phyloP scores from a whole-genome alignment of 2,329 filamentous ascomycete genomes.

The Penicillium sp. region DNA sequence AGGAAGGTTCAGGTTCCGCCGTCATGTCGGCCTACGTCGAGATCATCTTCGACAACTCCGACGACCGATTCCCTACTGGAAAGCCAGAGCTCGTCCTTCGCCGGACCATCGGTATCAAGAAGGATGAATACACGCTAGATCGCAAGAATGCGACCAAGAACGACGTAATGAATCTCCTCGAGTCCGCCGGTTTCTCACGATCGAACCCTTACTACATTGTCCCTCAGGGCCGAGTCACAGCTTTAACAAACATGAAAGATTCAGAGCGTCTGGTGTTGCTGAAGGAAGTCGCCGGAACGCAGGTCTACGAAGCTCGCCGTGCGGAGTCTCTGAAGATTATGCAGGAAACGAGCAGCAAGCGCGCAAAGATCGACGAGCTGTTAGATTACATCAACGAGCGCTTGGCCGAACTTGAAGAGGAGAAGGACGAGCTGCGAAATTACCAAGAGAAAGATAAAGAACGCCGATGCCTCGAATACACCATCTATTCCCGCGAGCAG shows the following conservation, averaged over 20 bases:
- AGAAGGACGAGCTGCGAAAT: constrained; percentile 91
- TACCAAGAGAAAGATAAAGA: constrained; percentile 96
- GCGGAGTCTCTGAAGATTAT: constrained; percentile 95
- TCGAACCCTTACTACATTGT: constrained; percentile 99
- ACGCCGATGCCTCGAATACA: constrained; percentile 88
- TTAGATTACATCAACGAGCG: constrained; percentile 90
- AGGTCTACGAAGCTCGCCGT: constrained; percentile 91
- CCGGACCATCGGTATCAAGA: constrained; percentile 94
- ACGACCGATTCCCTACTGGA: constrained; percentile 91
- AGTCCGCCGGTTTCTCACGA: constrained; percentile 93
- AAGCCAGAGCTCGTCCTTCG: constrained; percentile 88
- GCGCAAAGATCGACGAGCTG: constrained; percentile 89
- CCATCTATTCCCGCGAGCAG: constrained; percentile 88
- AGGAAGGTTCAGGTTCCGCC: constrained; percentile 92
- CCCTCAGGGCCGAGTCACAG: constrained; percentile 92
- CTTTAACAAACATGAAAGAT: constrained; percentile 98
- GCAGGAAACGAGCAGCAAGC: constrained; percentile 93
- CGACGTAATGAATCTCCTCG: constrained; percentile 92
- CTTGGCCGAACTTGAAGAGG: constrained; percentile 85
- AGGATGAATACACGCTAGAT: constrained; percentile 97
- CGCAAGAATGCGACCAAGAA: constrained; percentile 93
- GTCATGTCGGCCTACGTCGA: constrained; percentile 99
- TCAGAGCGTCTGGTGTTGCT: constrained; percentile 82
- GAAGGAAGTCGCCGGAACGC: constrained; percentile 97
- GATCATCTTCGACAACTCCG: constrained; percentile 97